A percentile compares a stretch with the other conserved stretches of the same genome.
These are phyloP conservation scores for Medicago ruthenica DNA, from an alignment of 306 rosid species.

Conservation along the genomic window DNA sequence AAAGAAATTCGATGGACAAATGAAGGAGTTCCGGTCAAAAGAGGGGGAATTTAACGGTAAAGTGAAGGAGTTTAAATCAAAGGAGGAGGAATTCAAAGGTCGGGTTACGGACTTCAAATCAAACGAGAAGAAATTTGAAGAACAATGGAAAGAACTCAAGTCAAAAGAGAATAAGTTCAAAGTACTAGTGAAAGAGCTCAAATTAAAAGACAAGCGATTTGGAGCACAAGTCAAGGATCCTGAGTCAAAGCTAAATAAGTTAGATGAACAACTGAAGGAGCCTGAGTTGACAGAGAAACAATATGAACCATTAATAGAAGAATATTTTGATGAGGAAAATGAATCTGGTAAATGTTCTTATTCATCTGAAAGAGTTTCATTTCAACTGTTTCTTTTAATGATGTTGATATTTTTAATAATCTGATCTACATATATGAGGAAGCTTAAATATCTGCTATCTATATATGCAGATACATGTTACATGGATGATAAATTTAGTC, in stretches of 20 bases:
- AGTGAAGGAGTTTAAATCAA: constrained; percentile 40
- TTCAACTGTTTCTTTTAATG: too few species aligned
- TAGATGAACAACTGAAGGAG: not conserved
- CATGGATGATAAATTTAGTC: constrained; percentile 1
- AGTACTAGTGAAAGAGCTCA: too few species aligned
- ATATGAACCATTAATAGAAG: not conserved
- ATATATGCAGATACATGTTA: not conserved
- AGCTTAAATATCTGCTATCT: not conserved
- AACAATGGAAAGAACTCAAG: too few species aligned
- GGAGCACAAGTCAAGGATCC: not conserved
- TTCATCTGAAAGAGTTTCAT: not conserved
- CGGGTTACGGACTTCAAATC: not conserved
- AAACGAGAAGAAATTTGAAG: too few species aligned
- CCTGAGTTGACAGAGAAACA: not conserved
- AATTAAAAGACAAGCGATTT: too few species aligned
- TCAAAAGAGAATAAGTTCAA: too few species aligned
- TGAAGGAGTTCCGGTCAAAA: constrained; percentile 32
- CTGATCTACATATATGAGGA: too few species aligned
- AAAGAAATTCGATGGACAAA: not conserved
- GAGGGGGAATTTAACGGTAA: too few species aligned
- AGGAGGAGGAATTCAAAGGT: constrained; percentile 15
- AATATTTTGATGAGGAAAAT: not conserved
- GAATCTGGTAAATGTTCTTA: not conserved
- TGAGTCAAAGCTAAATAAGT: not conserved
- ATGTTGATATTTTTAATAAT: too few species aligned